phyloP scores from a whole-genome alignment of 306 rosid genomes.

The Sicyos edulis region DNA sequence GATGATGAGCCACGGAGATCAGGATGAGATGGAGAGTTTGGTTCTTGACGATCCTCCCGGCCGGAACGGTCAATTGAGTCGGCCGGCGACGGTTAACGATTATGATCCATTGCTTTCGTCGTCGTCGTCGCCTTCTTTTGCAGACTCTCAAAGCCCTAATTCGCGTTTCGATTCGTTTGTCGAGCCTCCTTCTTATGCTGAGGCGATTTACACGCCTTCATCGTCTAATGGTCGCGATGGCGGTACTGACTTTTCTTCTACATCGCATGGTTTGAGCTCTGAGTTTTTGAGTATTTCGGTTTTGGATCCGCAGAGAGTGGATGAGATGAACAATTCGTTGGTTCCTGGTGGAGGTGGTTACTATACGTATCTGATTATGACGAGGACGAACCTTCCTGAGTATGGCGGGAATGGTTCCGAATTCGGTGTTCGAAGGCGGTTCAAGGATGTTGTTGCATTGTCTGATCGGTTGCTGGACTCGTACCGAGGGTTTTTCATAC shows the following conservation, averaged over 20 bases:
- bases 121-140: conserved; percentile 20
- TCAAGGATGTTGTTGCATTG: conserved; percentile 44
- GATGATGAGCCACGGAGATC: conserved; percentile 35
- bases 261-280: conserved; percentile 32
- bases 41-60: conserved; percentile 36
- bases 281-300: conserved; percentile 59
- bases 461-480: conserved; percentile 38
- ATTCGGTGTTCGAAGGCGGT: conserved; percentile 39
- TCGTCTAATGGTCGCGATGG: conserved; percentile 32
- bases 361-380: conserved; percentile 36
- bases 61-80: conserved; percentile 10
- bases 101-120: conserved; percentile 21
- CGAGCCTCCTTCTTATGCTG: conserved; percentile 41
- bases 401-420: conserved; percentile 44
- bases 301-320: conserved; percentile 36
- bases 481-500: conserved; percentile 36
- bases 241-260: conserved; percentile 14
- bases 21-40: conserved; percentile 40
- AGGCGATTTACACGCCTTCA: conserved; percentile 36
- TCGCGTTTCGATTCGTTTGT: conserved; percentile 30
- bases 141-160: conserved; percentile 25
- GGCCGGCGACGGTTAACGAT: conserved; percentile 13
- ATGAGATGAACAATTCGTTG: conserved; percentile 30
- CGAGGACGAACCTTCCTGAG: conserved; percentile 31
- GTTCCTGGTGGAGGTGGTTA: conserved; percentile 35